These are phyloP conservation scores for Entomortierella beljakovae DNA, from an alignment of 192 early-diverging fungal species.

Conservation along the genomic window DNA sequence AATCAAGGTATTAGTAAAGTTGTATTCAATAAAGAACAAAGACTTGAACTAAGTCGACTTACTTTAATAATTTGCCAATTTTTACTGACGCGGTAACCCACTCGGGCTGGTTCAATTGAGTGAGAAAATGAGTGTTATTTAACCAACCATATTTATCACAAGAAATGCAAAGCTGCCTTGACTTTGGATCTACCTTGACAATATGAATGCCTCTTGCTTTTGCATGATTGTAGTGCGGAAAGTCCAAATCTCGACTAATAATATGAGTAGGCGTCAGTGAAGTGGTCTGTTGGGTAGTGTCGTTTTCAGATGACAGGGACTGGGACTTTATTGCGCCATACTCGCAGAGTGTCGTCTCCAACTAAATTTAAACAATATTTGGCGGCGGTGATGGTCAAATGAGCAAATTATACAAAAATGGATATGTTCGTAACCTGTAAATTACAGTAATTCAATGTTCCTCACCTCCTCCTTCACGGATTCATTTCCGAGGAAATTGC, in stretches of 20 bases:
- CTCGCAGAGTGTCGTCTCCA: constrained; percentile 6
- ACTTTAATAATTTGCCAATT: constrained; percentile 3
- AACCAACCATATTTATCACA: background rate
- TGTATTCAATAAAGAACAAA: background rate
- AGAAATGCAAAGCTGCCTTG: background rate
- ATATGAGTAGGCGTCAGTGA: constrained; percentile 31
- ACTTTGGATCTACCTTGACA: constrained; percentile 19
- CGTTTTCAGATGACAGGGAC: background rate
- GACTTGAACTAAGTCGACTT: background rate
- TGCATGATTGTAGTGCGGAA: constrained; percentile 40
- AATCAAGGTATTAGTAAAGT: background rate
- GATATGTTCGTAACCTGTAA: too few relatives aligned
- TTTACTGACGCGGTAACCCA: constrained; percentile 23
- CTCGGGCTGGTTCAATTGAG: constrained; percentile 16
- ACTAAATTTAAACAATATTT: constrained; percentile 18
- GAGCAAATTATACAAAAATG: constrained; percentile 1
- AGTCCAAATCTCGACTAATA: constrained; percentile 35
- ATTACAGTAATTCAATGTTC: too few relatives aligned
- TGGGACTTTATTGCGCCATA: constrained; percentile 27
- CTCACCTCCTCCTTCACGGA: background rate
- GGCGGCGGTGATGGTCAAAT: constrained; percentile 21
- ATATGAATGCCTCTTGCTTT: constrained; percentile 36
- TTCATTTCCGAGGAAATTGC: too few relatives aligned
- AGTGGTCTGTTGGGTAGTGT: background rate
- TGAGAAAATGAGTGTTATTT: background rate